phyloP scores from a whole-genome alignment of 495 filamentous ascomycete genomes.

The Penicillium simplicissimum region DNA sequence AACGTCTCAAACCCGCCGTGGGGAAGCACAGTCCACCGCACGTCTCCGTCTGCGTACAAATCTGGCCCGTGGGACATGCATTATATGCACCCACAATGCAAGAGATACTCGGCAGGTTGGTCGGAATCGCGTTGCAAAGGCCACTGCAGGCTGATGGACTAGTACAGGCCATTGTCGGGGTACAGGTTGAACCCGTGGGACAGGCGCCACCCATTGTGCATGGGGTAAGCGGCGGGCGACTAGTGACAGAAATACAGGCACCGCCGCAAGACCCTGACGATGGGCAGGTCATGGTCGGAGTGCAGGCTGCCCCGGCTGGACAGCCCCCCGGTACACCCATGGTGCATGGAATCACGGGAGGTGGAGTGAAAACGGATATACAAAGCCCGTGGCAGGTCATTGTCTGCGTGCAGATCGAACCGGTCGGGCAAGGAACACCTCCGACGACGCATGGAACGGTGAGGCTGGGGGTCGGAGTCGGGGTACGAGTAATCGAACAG shows the following conservation, averaged over 20 bases:
- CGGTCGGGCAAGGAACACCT: neutral
- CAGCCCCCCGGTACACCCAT: neutral
- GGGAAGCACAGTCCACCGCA: neutral
- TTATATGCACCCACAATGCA: neutral
- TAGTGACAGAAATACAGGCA: neutral
- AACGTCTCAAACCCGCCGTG: neutral
- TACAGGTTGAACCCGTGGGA: neutral
- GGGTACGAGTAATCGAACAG: neutral
- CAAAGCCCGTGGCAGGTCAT: neutral
- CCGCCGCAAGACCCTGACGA: neutral
- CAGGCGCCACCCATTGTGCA: neutral
- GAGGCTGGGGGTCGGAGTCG: neutral
- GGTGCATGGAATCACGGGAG: neutral
- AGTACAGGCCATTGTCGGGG: neutral
- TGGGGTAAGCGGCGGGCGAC: neutral
- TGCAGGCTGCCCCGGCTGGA: neutral
- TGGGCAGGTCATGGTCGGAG: neutral
- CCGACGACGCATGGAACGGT: neutral
- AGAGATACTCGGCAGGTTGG: neutral
- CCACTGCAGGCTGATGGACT: neutral
- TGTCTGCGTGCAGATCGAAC: neutral
- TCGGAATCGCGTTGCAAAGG: neutral
- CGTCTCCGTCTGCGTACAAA: neutral
- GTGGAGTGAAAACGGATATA: neutral
- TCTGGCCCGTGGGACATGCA: neutral